These are phyloP conservation scores for Clarkia xantiana DNA, from an alignment of 345 rosid genomes.

Conservation along the genomic window DNA sequence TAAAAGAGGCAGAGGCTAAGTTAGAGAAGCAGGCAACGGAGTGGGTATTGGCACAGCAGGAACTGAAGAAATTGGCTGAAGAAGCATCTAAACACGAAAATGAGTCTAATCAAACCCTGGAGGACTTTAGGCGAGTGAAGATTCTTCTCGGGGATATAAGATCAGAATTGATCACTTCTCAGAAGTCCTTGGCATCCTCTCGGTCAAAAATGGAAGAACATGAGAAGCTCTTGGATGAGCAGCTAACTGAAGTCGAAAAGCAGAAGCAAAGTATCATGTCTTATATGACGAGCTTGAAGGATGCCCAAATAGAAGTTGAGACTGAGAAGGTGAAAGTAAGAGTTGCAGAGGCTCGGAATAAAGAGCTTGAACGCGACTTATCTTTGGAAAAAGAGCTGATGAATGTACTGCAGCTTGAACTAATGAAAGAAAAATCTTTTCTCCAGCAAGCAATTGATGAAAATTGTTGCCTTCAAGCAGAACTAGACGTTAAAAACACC, in stretches of 20 bases:
- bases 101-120: constrained; percentile 39
- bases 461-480: constrained; percentile 26
- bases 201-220: constrained; percentile 52
- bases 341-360: constrained; percentile 50
- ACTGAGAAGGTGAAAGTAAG: constrained; percentile 54
- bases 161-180: constrained; percentile 56
- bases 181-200: constrained; percentile 50
- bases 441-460: constrained; percentile 44
- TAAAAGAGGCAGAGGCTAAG: constrained; percentile 36
- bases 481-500: constrained; percentile 30
- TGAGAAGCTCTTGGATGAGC: constrained; percentile 31
- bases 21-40: constrained; percentile 56
- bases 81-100: constrained; percentile 25
- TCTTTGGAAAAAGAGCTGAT: constrained; percentile 31
- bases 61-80: constrained; percentile 36
- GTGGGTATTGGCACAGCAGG: constrained; percentile 59
- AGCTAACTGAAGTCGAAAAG: constrained; percentile 48
- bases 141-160: constrained; percentile 57
- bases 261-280: constrained; percentile 38
- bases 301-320: constrained; percentile 59
- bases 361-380: constrained; percentile 46
- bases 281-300: constrained; percentile 50
- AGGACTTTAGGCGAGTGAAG: constrained; percentile 55
- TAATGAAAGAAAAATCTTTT: constrained; percentile 37
- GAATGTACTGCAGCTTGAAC: constrained; percentile 35